phyloP scores from a whole-genome alignment of 208 protist species.

The Tritrichomonas foetus region DNA sequence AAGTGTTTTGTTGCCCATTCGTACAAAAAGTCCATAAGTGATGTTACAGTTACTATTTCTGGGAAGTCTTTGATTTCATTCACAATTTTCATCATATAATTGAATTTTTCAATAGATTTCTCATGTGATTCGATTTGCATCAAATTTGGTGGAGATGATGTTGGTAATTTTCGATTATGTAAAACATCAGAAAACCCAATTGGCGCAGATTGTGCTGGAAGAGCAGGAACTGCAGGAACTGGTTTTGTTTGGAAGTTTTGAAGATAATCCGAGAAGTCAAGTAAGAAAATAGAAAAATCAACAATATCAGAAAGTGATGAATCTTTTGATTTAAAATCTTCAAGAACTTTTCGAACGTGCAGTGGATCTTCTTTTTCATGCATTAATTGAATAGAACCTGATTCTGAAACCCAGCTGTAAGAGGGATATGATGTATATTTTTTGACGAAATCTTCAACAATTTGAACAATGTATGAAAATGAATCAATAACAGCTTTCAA shows the following conservation, averaged over 20 bases:
- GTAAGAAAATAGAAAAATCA: background rate
- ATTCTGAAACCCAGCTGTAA: background rate
- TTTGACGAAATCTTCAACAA: background rate
- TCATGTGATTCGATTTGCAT: background rate
- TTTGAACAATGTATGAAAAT: background rate
- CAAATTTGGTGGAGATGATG: background rate
- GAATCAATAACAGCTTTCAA: background rate
- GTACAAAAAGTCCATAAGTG: background rate
- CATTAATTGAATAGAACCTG: background rate
- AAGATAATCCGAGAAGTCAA: background rate
- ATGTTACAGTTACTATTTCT: background rate
- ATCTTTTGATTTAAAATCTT: background rate
- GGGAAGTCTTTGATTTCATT: background rate
- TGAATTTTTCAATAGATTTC: constrained; percentile 8
- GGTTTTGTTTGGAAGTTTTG: background rate
- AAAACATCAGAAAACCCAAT: background rate
- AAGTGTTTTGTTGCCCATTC: background rate
- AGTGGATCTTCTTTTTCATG: background rate
- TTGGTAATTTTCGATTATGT: background rate
- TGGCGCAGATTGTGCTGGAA: background rate
- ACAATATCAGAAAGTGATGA: background rate
- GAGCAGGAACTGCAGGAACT: background rate
- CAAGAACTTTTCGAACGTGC: background rate
- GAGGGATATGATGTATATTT: background rate
- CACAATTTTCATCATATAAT: background rate